Evolutionary conservation across 2,329 filamentous ascomycete species (phyloP).

Genomic region (Aspergillus neoniger): DNA sequence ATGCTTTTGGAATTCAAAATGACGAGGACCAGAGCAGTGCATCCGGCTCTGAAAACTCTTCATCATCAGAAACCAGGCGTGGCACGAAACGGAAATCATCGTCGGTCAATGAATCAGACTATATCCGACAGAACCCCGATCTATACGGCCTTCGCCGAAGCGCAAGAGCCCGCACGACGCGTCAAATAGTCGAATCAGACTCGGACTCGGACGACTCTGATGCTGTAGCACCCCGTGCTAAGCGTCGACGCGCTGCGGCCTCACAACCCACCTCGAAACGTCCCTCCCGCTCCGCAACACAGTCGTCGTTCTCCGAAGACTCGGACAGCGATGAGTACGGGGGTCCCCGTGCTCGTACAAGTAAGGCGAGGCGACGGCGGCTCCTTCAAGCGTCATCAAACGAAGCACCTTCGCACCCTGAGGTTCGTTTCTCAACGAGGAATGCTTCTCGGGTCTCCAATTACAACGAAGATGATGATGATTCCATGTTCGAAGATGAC

Average conservation of each 20-base stretch:
- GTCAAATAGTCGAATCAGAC: conserved; percentile 64
- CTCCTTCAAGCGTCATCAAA: conserved; percentile 66
- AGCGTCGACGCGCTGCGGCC: conserved; percentile 55
- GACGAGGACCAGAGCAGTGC: conserved; percentile 57
- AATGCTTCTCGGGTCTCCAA: conserved; percentile 74
- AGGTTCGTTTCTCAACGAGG: conserved; percentile 89
- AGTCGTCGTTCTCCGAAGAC: conserved; percentile 70
- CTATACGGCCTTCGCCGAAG: conserved; percentile 92
- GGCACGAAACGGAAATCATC: conserved; percentile 72
- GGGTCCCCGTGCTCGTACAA: conserved; percentile 68
- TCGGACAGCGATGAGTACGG: conserved; percentile 72
- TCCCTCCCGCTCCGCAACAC: conserved; percentile 49
- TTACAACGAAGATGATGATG: conserved; percentile 68
- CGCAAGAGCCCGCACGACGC: conserved; percentile 65
- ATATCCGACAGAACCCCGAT: conserved; percentile 88
- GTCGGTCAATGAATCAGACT: conserved; percentile 72
- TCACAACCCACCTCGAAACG: conserved; percentile 54
- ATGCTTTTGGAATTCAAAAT: conserved; percentile 73
- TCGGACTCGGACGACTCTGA: conserved; percentile 73
- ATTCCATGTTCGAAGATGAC: conserved; percentile 57
- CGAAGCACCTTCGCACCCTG: conserved; percentile 66
- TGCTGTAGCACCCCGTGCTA: conserved; percentile 54
- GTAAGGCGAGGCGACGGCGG: conserved; percentile 75
- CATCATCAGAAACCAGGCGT: conserved; percentile 70
- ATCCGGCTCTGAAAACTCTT: conserved; percentile 61